Percentiles rank a stretch among this genome's conserved stretches.
Evolutionary conservation across 2,329 filamentous ascomycete genomes (phyloP).

Genomic region (Cryoendolithus antarcticus): DNA sequence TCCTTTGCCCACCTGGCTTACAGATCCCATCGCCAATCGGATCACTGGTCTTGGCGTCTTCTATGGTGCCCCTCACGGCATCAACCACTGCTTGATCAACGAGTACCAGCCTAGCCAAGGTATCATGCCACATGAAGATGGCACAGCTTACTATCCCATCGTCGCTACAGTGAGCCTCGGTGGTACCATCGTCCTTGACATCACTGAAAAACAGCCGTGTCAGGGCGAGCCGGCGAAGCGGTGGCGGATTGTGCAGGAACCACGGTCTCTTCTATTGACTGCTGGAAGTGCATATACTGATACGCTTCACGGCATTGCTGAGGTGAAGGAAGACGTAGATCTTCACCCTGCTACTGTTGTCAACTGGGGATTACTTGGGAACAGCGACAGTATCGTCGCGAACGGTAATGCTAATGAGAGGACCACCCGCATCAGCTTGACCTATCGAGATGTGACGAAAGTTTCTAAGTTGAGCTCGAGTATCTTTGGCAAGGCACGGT

Average conservation of each 20-base stretch:
- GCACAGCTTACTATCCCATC: conserved; percentile 70
- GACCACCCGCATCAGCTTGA: conserved; percentile 56
- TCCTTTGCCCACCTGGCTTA: conserved; percentile 61
- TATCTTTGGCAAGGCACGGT: conserved; percentile 37
- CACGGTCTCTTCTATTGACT: conserved; percentile 65
- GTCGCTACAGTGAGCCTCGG: conserved; percentile 87
- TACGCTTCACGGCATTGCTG: conserved; percentile 63
- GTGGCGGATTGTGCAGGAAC: conserved; percentile 66
- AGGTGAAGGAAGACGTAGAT: conserved; percentile 51
- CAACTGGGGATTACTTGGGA: conserved; percentile 59
- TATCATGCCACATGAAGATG: conserved; percentile 98
- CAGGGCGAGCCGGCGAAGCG: conserved; percentile 6
- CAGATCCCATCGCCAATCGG: conserved; percentile 53
- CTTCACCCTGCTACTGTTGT: conserved; percentile 46
- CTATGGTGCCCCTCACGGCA: conserved; percentile 56
- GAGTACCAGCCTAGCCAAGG: conserved; percentile 79
- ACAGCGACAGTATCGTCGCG: conserved; percentile 26
- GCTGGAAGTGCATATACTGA: conserved; percentile 55
- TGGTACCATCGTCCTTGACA: conserved; percentile 61
- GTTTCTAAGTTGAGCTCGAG: conserved; percentile 63
- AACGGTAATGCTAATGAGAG: conserved; percentile 45
- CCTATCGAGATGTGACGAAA: conserved; percentile 76
- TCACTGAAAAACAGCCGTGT: conserved; percentile 41
- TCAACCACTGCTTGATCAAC: conserved; percentile 90
- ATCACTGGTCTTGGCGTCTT: conserved; percentile 40